Evolutionary conservation across 139 green algal species (phyloP), one percentile per base, ranked within the genome.

Genomic region (Picochlorum sp.): DNA sequence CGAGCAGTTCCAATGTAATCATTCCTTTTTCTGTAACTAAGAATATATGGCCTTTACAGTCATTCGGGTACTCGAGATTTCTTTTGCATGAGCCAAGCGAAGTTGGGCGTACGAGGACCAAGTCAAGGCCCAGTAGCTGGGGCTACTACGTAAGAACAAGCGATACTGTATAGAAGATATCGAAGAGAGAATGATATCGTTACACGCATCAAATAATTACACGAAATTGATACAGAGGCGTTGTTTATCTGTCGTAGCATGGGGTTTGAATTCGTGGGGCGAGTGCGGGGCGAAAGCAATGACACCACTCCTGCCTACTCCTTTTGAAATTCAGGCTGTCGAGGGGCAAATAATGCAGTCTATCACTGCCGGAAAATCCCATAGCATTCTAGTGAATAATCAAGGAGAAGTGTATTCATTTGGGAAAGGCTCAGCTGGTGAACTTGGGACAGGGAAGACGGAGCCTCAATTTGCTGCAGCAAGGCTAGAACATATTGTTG

Each of bases 381-480:
- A 47, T 47, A 47, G 39, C 10, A 4, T 47, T 16, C 18, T 47
- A 26, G 39, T 47, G 20, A 47, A n/a, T 14, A n/a, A 47, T 9
- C 18, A 47, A 20, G 78, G 79, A 5, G 65, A 80, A 7, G 77
- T 59, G 0, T 74, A 52, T 45, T 85, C 72, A 0, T 89, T 78
- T 72, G 81, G 81, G 5, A 59, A 69, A 9, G 81, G 81, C n/a
- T 58, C 57, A 9, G 47, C 60, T 1, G 81, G 77, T 29, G 83
- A 85, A 74, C 75, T 89, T 12, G 81, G 81, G 0, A 78, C 81
- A 20, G 80, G 80, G 30, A 63, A 36, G 20, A 63, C 44, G 10
- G 70, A 75, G 1, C 45, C 64, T 56, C 55, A 7, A 40, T 55
- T 30, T 67, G 67, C 1, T 52, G 30, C 44, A 63, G 61, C 69